These are phyloP conservation scores for Beauveria sp. DNA, from an alignment of 2,329 filamentous ascomycete species.

Conservation along the genomic window DNA sequence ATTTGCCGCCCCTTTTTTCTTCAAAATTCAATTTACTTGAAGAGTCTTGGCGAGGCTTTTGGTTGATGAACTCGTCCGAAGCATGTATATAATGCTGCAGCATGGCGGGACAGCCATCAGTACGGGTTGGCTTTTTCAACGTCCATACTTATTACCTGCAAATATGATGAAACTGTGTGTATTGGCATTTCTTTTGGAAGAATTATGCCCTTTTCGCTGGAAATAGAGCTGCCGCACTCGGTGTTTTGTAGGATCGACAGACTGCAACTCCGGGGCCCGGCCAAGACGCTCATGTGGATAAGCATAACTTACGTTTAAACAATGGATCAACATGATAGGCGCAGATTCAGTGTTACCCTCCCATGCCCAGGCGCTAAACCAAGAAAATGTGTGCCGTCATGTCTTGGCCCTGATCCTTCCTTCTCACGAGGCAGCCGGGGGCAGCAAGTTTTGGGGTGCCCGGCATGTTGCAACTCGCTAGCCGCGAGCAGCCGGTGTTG, in stretches of 20 bases:
- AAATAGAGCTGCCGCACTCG: background rate
- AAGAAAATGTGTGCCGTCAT: background rate
- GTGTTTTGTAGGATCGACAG: background rate
- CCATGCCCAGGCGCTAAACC: conserved; percentile 2
- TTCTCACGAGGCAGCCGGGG: background rate
- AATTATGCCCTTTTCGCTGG: background rate
- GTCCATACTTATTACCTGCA: background rate
- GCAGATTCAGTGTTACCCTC: background rate
- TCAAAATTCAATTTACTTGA: background rate
- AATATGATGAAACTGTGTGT: background rate
- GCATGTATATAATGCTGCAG: background rate
- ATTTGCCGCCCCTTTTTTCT: background rate
- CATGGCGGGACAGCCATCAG: too few relatives aligned
- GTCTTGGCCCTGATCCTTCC: background rate
- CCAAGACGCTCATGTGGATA: conserved; percentile 8
- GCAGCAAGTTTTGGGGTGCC: background rate
- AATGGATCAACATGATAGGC: background rate
- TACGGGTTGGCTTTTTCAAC: too few relatives aligned
- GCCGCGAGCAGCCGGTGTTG: background rate
- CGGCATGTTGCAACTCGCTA: background rate
- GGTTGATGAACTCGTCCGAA: too few relatives aligned
- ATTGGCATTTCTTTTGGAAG: background rate
- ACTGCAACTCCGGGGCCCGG: background rate
- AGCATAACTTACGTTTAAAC: conserved; percentile 5
- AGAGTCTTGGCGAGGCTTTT: background rate